Evolutionary conservation across 2,329 filamentous ascomycete species (phyloP).

Genomic region (Fusarium subtropicale): DNA sequence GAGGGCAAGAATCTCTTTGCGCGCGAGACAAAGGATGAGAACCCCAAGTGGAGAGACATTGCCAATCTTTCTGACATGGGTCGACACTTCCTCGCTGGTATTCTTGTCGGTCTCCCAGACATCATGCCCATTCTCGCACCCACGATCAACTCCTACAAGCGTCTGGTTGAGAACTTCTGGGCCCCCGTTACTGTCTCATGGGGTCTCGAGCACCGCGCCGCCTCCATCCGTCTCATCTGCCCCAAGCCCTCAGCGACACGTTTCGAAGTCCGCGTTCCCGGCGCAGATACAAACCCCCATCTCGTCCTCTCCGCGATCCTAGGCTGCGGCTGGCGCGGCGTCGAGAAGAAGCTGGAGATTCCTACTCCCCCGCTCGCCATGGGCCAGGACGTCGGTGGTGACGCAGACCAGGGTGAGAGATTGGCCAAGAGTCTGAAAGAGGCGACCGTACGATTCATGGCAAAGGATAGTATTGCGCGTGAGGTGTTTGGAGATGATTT

Average conservation of each 20-base stretch:
- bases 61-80: constrained; percentile 86
- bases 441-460: constrained; percentile 81
- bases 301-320: constrained; percentile 88
- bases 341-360: constrained; percentile 91
- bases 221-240: constrained; percentile 88
- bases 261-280: constrained; percentile 91
- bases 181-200: constrained; percentile 97
- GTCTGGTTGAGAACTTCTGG: constrained; percentile 99
- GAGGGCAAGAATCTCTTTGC: constrained; percentile 87
- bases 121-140: constrained; percentile 96
- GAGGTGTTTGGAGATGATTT: constrained; percentile 95
- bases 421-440: constrained; percentile 88
- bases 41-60: constrained; percentile 79
- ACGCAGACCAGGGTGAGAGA: constrained; percentile 76
- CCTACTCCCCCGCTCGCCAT: constrained; percentile 84
- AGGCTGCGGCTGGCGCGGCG: constrained; percentile 87
- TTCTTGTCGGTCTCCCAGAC: constrained; percentile 89
- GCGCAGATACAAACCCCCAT: constrained; percentile 93
- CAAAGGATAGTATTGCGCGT: constrained; percentile 84
- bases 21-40: constrained; percentile 76
- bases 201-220: constrained; percentile 94
- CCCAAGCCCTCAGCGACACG: constrained; percentile 89
- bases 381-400: constrained; percentile 82
- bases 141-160: constrained; percentile 97
- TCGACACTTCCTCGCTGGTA: constrained; percentile 90